Evolutionary conservation across 352 stramenopile genomes (phyloP), one percentile per base, ranked within the genome.

Genomic region (Phytophthora citricola): DNA sequence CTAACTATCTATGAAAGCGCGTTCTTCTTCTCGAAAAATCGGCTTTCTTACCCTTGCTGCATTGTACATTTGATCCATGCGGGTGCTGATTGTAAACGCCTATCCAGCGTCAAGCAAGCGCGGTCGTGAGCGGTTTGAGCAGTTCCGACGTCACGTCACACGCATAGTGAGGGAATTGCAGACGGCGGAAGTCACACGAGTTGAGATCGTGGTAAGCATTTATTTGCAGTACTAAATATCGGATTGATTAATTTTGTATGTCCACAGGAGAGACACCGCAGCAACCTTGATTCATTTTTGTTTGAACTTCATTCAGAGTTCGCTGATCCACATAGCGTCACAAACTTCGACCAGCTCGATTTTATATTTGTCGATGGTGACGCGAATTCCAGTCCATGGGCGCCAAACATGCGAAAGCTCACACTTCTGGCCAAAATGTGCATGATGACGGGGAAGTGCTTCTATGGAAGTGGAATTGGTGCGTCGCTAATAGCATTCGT

Each of bases 371-470:
- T 93, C 24, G 85, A 83, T 24, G 87, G 87, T 32, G 85, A 95
- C 48, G 43, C 69, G 29, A 91, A 78, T 53, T 79, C 82, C 15
- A 72, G 70, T 58, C 82, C 84, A 9, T 95, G 87, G 87, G 58
- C 76, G 5, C 82, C 80, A 0, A 73, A 67, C 31, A 76, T 89
- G 63, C 79, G 80, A 38, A 90, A 94, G 51, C 69, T 95, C 8
- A 50, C 71, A 32, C 48, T 91, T 20, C 66, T 91, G 15, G 75
- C 73, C 20, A 95, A 95, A 66, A 93, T 94, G 85, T 95, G 87
- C 66, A 94, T 93, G 85, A 92, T 94, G 84, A 94, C 87, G 10
- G 87, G 86, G 38, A 95, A 95, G 50, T 95, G 87, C 24, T 78
- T 87, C 12, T 95, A 87, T 58, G 84, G 75, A 29, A 87, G 73